Evolutionary conservation across 768 basidiomycete species (phyloP).

Genomic region (Leccinum aurantiacum): DNA sequence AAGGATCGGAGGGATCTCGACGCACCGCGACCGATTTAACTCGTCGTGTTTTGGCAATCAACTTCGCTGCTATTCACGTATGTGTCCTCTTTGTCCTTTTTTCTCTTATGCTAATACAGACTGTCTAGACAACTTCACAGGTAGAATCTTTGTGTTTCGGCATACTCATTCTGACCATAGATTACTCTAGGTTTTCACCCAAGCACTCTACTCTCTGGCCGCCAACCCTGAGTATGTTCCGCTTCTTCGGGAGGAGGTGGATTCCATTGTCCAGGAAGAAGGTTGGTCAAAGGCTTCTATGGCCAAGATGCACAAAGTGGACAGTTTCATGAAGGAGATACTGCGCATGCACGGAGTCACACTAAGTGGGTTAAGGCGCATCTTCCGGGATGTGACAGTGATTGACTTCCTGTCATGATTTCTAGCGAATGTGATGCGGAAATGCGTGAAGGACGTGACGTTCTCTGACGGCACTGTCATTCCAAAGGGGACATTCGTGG

Average conservation of each 20-base stretch:
- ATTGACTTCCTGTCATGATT: neutral
- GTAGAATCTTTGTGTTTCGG: neutral
- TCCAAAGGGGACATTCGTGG: slow-evolving; percentile 33
- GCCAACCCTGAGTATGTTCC: slow-evolving; percentile 16
- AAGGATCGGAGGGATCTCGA: slow-evolving; percentile 20
- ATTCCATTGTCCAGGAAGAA: slow-evolving; percentile 8
- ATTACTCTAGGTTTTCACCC: slow-evolving; percentile 8
- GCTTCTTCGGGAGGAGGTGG: slow-evolving; percentile 19
- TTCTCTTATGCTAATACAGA: neutral
- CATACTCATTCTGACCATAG: neutral
- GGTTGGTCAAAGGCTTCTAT: slow-evolving; percentile 22
- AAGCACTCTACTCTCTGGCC: slow-evolving; percentile 11
- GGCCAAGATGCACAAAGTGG: slow-evolving; percentile 19
- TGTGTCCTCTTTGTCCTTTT: neutral
- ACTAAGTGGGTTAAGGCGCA: slow-evolving; percentile 16
- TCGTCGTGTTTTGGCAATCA: slow-evolving; percentile 16
- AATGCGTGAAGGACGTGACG: slow-evolving; percentile 13
- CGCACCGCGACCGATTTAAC: slow-evolving; percentile 22
- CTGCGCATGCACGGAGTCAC: slow-evolving; percentile 33
- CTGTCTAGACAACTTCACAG: slow-evolving; percentile 9
- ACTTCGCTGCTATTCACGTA: slow-evolving; percentile 28
- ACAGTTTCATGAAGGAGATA: slow-evolving; percentile 19
- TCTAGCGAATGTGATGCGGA: slow-evolving; percentile 12
- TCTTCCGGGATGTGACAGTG: neutral
- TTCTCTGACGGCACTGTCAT: slow-evolving; percentile 40